phyloP scores from a whole-genome alignment of 2,329 filamentous ascomycete genomes.

The Ophiostoma sp. region DNA sequence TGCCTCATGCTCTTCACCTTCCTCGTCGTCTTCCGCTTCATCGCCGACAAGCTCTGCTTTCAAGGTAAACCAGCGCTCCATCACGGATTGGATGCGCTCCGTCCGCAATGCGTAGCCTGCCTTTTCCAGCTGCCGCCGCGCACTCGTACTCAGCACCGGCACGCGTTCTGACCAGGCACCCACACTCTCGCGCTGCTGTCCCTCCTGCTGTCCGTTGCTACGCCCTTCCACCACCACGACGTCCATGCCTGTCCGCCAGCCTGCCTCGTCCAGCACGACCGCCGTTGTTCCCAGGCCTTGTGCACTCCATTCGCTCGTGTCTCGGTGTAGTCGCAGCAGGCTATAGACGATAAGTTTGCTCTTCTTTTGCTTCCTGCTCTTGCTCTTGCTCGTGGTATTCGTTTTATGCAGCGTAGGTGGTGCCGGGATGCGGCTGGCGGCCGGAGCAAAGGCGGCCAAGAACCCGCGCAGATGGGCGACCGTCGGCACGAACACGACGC shows the following conservation, averaged over 20 bases:
- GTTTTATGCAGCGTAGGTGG: slow-evolving; percentile 30
- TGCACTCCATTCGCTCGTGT: slow-evolving; percentile 68
- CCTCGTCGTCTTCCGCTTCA: neutral
- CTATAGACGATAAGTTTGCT: slow-evolving; percentile 55
- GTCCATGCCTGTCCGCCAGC: slow-evolving; percentile 40
- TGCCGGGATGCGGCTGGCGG: slow-evolving; percentile 35
- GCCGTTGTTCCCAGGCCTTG: slow-evolving; percentile 62
- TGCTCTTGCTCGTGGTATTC: no score
- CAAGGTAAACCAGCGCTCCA: slow-evolving; percentile 62
- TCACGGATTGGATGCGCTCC: slow-evolving; percentile 44
- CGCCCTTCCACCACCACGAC: slow-evolving; percentile 45
- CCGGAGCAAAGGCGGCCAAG: slow-evolving; percentile 51
- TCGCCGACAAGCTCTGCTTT: neutral
- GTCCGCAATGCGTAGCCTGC: slow-evolving; percentile 23
- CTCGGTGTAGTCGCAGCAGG: slow-evolving; percentile 58
- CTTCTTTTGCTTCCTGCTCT: slow-evolving; percentile 11
- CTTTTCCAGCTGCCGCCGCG: slow-evolving; percentile 23
- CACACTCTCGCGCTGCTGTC: neutral
- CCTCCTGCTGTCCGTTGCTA: slow-evolving; percentile 34
- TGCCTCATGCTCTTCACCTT: slow-evolving; percentile 30
- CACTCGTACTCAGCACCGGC: slow-evolving; percentile 41
- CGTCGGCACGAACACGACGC: slow-evolving; percentile 66
- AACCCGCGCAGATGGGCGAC: slow-evolving; percentile 73
- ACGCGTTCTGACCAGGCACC: slow-evolving; percentile 32
- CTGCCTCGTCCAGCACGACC: slow-evolving; percentile 58